Base-by-base conservation (phyloP, 306 rosid genomes). In the Quercus variabilis region DNA sequence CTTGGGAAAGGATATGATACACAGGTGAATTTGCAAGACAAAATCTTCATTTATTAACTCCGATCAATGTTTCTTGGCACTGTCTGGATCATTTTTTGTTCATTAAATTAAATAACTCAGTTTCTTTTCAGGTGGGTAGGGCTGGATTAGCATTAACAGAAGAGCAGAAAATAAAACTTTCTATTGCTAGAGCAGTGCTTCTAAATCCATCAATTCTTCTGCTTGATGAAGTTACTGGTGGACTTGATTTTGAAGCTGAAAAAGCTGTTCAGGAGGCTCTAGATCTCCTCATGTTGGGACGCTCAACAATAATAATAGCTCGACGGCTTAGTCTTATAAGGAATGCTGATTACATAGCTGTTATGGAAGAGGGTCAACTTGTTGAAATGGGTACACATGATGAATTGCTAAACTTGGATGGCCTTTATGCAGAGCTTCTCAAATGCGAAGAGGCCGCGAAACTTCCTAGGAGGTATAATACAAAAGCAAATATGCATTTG, bases 171-270 rank as follows among this genome's bases (percentile, higher is more conserved):
- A 93, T 96, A 70, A 93, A 93, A 79, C 97, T 96, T 83, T 96
- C 99, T 9, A 91, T 96, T 85, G 99, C 99, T 67, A 89, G 99
- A 82, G 99, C 99, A 4, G 99, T 96, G 73, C 99, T 96, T 85
- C 80, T 96, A 83, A 92, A 93, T 83, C 99, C 99, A 69, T 86
- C 99, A 59, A 93, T 96, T 85, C 96, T 96, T 82, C 84, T 96
- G 78, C 99, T 96, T 79, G 99, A 96, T 85, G 99, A 96, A 86
- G 99, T 96, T 75, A 96, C 99, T 72, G 99, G 99, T 38, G 99
- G 99, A 55, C 98, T 96, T 84, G 99, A 96, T 90, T 96, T 96
- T 89, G 99, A 96, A 89, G 99, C 99, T 71, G 99, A 96, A 93
- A 93, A 86, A 85, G 88, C 93, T 74, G 99, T 96, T 77, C 99